Percentiles rank a stretch among this genome's conserved stretches.
These are phyloP conservation scores for Penicillium sp. DNA, from an alignment of 2,329 filamentous ascomycete species.

Conservation along the genomic window DNA sequence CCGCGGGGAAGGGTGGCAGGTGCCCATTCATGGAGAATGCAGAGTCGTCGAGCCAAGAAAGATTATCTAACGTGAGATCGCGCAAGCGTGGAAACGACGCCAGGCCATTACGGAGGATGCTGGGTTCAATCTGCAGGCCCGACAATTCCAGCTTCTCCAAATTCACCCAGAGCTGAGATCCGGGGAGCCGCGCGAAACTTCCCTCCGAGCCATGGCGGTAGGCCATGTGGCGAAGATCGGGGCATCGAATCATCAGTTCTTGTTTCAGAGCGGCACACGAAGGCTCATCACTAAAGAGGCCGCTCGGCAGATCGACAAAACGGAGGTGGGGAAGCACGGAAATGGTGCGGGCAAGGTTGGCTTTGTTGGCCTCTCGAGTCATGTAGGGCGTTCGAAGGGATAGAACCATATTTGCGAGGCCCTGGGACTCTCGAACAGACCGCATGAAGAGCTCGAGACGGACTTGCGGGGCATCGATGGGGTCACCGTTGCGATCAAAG, in stretches of 20 bases:
- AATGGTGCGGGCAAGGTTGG: conserved; percentile 80
- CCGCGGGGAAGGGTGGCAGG: conserved; percentile 69
- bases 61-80: conserved; percentile 71
- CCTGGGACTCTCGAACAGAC: conserved; percentile 74
- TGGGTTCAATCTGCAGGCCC: conserved; percentile 37
- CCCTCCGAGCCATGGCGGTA: conserved; percentile 77
- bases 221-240: conserved; percentile 83
- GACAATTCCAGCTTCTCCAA: conserved; percentile 44
- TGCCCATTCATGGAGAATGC: conserved; percentile 67
- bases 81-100: conserved; percentile 64
- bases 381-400: conserved; percentile 92
- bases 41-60: conserved; percentile 70
- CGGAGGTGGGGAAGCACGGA: conserved; percentile 79
- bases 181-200: conserved; percentile 67
- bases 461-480: conserved; percentile 73
- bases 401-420: conserved; percentile 66
- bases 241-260: conserved; percentile 80
- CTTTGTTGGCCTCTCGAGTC: conserved; percentile 82
- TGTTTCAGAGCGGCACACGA: conserved; percentile 73
- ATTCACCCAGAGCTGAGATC: conserved; percentile 49
- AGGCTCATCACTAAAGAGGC: conserved; percentile 77
- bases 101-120: conserved; percentile 65
- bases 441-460: conserved; percentile 77
- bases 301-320: conserved; percentile 88
- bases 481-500: conserved; percentile 73